Evolutionary conservation across 345 rosid genomes (phyloP), one percentile per base, ranked within the genome.

Genomic region (Hypericum perforatum): DNA sequence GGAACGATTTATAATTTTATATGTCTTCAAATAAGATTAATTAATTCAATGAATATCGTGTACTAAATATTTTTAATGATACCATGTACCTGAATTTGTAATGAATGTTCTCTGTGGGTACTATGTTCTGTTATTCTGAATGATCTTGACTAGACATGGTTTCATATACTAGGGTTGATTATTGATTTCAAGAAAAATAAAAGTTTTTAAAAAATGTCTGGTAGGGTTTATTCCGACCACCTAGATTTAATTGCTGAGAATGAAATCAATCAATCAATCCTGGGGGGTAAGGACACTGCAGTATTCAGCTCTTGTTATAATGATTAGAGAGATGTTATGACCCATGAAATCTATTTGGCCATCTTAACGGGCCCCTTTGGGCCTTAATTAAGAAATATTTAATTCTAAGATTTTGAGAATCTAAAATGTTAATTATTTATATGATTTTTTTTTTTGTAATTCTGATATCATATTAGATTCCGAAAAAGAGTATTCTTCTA

Each of bases 331-430:
- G 43, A 48, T 16, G 3, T 12, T 16, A 43, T 65, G 74, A 63
- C 68, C 72, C 65, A 54, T 43, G 48, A 49, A 50, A 56, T 57
- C 64, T 43, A 53, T 43, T 29, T 56, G 52, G 37, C 16, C 66
- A 55, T 32, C 66, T 47, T 9, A 10, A 37, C 58, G 77, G 61
- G 56, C 64, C 65, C 67, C 52, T 51, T 70, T 65, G 44, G 60
- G 69, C 62, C 65, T 65, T 69, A 62, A 58, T 59, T 56, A 42
- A n/a, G n/a, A n/a, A n/a, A n/a, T n/a, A n/a, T n/a, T n/a, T n/a
- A n/a, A n/a, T n/a, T n/a, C n/a, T n/a, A n/a, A n/a, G n/a, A n/a
- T n/a, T n/a, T n/a, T n/a, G n/a, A n/a, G n/a, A n/a, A n/a, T n/a
- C n/a, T n/a, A n/a, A n/a, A n/a, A n/a, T n/a, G n/a, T n/a, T n/a